Evolutionary conservation across 1,139 yeast genomes (phyloP).

Genomic region (Kurtzmaniella quercitrusa): DNA sequence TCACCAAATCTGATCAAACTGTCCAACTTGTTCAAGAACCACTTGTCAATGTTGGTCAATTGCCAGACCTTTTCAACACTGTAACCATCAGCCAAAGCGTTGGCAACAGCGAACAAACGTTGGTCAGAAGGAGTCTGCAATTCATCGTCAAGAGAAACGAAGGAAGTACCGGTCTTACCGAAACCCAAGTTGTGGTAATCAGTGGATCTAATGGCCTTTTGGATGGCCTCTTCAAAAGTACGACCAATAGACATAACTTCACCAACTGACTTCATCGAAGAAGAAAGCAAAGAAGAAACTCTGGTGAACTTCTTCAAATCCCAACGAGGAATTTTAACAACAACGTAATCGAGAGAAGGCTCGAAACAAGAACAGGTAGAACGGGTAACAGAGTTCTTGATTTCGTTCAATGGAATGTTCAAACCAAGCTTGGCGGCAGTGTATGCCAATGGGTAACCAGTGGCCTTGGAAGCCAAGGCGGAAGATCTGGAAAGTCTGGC

Average conservation of each 20-base stretch:
- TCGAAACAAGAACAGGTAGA: constrained; percentile 96
- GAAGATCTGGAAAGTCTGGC: constrained; percentile 98
- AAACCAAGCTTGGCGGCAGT: constrained; percentile 97
- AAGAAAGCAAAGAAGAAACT: constrained; percentile 82
- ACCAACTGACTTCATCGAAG: constrained; percentile 98
- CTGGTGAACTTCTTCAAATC: constrained; percentile 94
- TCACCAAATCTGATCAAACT: constrained; percentile 69
- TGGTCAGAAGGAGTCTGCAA: constrained; percentile 95
- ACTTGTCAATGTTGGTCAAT: constrained; percentile 89
- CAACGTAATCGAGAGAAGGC: constrained; percentile 96
- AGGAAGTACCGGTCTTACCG: constrained; percentile 78
- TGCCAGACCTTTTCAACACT: constrained; percentile 90
- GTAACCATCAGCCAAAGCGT: constrained; percentile 82
- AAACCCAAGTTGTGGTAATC: constrained; percentile 95
- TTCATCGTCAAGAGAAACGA: constrained; percentile 88
- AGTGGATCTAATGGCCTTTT: constrained; percentile 94
- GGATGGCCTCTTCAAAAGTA: constrained; percentile 96
- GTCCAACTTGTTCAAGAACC: constrained; percentile 89
- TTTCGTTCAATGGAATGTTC: constrained; percentile 88
- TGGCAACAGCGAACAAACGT: constrained; percentile 94
- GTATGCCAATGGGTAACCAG: constrained; percentile 97
- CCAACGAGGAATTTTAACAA: constrained; percentile 99
- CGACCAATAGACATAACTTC: constrained; percentile 99
- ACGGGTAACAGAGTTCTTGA: constrained; percentile 90
- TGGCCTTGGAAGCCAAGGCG: constrained; percentile 97